These are phyloP conservation scores for Alternaria novae-zelandiae DNA, from an alignment of 2,329 filamentous ascomycete species.

Conservation along the genomic window DNA sequence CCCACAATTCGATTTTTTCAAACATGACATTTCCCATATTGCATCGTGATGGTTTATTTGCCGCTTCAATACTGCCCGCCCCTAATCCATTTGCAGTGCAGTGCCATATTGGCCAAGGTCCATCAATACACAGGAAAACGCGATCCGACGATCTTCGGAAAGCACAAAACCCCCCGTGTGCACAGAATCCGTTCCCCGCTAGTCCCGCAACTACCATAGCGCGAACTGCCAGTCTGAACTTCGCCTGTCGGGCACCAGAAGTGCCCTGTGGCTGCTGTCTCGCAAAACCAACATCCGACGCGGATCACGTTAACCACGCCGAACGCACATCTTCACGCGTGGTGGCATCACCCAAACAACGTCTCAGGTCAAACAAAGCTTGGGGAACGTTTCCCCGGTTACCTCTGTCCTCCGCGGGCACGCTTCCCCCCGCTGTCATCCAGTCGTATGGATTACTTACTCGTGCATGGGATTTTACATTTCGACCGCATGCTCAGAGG, in stretches of 20 bases:
- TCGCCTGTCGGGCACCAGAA: background rate
- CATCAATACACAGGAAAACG: background rate
- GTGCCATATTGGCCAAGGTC: background rate
- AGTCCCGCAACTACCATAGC: background rate
- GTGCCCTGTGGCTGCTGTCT: background rate
- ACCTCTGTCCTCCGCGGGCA: background rate
- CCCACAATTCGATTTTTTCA: background rate
- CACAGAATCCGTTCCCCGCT: background rate
- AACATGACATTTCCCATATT: background rate
- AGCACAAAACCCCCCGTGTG: background rate
- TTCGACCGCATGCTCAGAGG: background rate
- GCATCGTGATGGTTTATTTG: background rate
- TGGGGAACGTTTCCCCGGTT: background rate
- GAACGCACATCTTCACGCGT: background rate
- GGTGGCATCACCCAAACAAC: background rate
- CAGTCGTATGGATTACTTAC: background rate
- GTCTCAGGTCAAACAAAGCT: background rate
- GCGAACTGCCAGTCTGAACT: background rate
- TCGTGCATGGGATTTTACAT: background rate
- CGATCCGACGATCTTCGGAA: slow-evolving; percentile 14
- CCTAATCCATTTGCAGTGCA: background rate
- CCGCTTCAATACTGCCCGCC: background rate
- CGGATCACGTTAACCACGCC: background rate
- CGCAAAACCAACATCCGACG: background rate
- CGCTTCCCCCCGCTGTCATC: background rate